Base-by-base conservation (phyloP, 225 moss, liverwort and hornwort species). In the Marchantia polymorpha region DNA sequence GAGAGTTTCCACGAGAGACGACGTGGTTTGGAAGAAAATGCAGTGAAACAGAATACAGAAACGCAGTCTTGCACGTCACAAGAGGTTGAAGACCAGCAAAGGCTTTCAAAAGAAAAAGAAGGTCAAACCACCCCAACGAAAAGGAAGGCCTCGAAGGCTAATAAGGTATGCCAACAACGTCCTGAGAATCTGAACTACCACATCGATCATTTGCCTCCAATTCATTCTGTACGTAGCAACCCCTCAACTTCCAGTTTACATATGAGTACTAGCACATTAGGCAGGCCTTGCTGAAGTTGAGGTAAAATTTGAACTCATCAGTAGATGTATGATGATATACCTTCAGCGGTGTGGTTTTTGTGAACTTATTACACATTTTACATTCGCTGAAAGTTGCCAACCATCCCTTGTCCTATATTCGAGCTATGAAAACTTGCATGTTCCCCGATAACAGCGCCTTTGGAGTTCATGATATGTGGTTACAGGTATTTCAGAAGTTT, bases 1-100 rank as follows among this genome's bases (percentile, higher is more conserved):
- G 80, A 29, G 51, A 50, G 66, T 31, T 63, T 68, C 22, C 55
- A 58, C 47, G 67, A 19, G 30, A 73, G 26, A 77, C 78, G 50
- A 59, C 31, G 67, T 3, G 77, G 73, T 12, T 53, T 67, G 22
- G 50, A 73, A 67, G 73, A 74, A 64, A 68, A 54, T 30, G 72
- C 66, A 9, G 65, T 69, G 72, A 85, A 72, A 53, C 72, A 80
- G 58, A 79, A 67, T 30, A 72, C 56, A n/a, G 82, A 82, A 72
- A 77, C 77, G 72, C 82, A 67, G 72, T 80, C 85, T 25, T 82
- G 77, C 52, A 52, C 80, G 31, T 85, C 80, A 46, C 82, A 82
- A n/a, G 79, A 82, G 76, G 80, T 48, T 19, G 66, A 77, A 30
- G 79, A 80, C 23, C 80, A 80, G 30, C 52, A 66, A 53, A 80